Base-by-base conservation (phyloP, 2,329 filamentous ascomycete species). In the Sporothrix brunneoviolacea region DNA sequence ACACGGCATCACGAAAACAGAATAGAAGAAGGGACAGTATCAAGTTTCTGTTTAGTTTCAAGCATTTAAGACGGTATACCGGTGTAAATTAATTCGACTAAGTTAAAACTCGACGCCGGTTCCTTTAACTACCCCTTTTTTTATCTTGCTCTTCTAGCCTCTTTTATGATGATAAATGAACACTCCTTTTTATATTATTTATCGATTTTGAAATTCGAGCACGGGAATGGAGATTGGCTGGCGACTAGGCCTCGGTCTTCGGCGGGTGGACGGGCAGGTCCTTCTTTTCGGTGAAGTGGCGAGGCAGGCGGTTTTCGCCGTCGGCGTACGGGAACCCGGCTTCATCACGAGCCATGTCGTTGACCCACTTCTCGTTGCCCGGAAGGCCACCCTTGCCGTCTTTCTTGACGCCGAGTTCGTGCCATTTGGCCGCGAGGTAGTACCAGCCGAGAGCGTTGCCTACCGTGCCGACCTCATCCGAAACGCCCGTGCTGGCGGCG, bases 381-480 rank as follows among this genome's bases (percentile, higher is more conserved):
- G 72, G 68, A 19, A 88, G 63, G 1, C 70, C 68, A 15, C 64
- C 67, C 51, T 66, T 58, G 33, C 60, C 62, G 30, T 60, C 57
- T 48, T 68, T 65, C 58, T 79, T 70, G 2, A 65, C 62, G 21
- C 77, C 77, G 1, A 71, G 68, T 58, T 82, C 77, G 19, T 75
- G 70, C 64, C 86, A 74, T 62, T 79, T 81, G 58, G 81, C 77
- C 0, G 84, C 84, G n/a, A 93, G 71, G 63, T 88, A 91, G 63
- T 88, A 77, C 86, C 86, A 93, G 19, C 72, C 74, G 12, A 91
- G 69, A 1, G 83, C 82, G 63, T 91, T 91, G 0, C 88, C 88
- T 1, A 90, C 85, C 0, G 88, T 93, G 54, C 84, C 80, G 1
- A 91, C 86, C 63, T 93, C 88, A 61, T 93, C 88, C 54, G 83